Percentiles rank a stretch among this genome's conserved stretches.
Evolutionary conservation across 352 stramenopile genomes (phyloP).

Genomic region (Phytophthora gonapodyides): DNA sequence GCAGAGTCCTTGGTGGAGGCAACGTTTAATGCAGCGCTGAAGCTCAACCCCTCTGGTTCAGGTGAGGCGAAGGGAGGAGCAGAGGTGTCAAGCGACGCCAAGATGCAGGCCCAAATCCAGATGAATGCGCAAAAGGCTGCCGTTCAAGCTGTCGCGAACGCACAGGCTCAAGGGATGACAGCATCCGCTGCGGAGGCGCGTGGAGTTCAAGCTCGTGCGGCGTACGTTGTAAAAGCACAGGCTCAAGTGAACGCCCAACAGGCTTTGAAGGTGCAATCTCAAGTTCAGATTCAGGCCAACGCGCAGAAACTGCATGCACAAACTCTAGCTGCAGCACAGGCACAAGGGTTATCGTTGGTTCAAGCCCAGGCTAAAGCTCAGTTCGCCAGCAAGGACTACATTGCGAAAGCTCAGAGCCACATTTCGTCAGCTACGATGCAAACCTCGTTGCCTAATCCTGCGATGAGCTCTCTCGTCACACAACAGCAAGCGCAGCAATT

Average conservation of each 20-base stretch:
- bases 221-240: conserved; percentile 86
- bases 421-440: conserved; percentile 69
- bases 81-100: conserved; percentile 64
- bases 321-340: conserved; percentile 81
- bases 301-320: conserved; percentile 89
- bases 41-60: conserved; percentile 47
- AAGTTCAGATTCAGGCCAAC: conserved; percentile 90
- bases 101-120: conserved; percentile 87
- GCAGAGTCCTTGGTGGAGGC: conserved; percentile 91
- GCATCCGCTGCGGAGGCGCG: conserved; percentile 69
- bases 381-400: conserved; percentile 90
- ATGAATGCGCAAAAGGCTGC: conserved; percentile 85
- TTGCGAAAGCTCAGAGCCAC: conserved; percentile 86
- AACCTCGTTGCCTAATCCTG: conserved; percentile 49
- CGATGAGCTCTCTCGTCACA: conserved; percentile 60
- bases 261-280: conserved; percentile 82
- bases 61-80: conserved; percentile 39
- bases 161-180: conserved; percentile 81
- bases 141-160: conserved; percentile 73
- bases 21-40: conserved; percentile 89
- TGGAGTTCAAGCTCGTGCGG: conserved; percentile 81
- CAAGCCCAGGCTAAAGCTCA: conserved; percentile 88
- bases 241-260: conserved; percentile 86
- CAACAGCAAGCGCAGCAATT: conserved; percentile 88
- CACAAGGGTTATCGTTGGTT: conserved; percentile 83